Evolutionary conservation across 1,284 basidiomycete species (phyloP).

Genomic region (Trichosporon sp.): DNA sequence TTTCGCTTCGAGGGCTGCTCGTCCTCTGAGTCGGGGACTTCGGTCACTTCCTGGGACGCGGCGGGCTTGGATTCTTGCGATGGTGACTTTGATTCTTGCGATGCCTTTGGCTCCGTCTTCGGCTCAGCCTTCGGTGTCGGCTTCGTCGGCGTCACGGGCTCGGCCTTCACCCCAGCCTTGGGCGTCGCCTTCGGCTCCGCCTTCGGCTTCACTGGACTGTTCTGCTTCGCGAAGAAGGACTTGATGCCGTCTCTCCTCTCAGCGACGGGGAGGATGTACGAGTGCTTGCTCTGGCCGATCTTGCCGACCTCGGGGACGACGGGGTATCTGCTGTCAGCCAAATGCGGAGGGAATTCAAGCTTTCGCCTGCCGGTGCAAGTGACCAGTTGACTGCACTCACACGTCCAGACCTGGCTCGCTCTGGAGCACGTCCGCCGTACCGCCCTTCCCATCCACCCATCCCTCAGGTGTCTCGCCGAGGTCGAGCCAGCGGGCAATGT

Average conservation of each 20-base stretch:
- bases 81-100: neutral
- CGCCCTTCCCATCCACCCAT: conserved; percentile 60
- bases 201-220: conserved; percentile 35
- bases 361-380: no score
- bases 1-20: conserved; percentile 14
- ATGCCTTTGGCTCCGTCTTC: neutral
- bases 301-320: conserved; percentile 90
- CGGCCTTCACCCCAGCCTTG: neutral
- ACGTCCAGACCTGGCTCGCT: conserved; percentile 75
- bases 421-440: conserved; percentile 63
- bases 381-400: conserved; percentile 57
- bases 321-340: conserved; percentile 65
- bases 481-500: conserved; percentile 77
- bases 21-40: neutral
- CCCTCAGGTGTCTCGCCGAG: conserved; percentile 67
- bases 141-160: neutral
- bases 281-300: conserved; percentile 77
- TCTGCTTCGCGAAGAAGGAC: conserved; percentile 78
- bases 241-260: conserved; percentile 83
- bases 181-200: neutral
- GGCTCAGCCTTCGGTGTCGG: conserved; percentile 15
- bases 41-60: conserved; percentile 16
- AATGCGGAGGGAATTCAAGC: no score
- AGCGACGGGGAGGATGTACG: conserved; percentile 78
- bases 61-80: neutral